phyloP scores from a whole-genome alignment of 2,329 filamentous ascomycete species.

The Penicillium decumbens region DNA sequence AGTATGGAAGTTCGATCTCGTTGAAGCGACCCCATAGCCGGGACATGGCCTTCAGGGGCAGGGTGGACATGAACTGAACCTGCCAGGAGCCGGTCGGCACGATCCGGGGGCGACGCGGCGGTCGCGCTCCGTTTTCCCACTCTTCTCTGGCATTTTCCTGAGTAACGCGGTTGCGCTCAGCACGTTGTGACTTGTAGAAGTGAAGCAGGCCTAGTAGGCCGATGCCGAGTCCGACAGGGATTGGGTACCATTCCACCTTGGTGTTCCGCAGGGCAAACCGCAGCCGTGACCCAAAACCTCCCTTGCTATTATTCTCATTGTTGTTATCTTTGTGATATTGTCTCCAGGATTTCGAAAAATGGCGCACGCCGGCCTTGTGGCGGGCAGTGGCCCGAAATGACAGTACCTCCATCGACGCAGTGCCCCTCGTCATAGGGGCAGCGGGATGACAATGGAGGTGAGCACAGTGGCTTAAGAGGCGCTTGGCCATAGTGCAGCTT shows the following conservation, averaged over 20 bases:
- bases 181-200: constrained; percentile 66
- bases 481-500: constrained; percentile 33
- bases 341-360: constrained; percentile 41
- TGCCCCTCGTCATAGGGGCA: constrained; percentile 18
- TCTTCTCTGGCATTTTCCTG: constrained; percentile 42
- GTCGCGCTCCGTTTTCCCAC: constrained; percentile 38
- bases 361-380: constrained; percentile 26
- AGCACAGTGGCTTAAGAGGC: constrained; percentile 27
- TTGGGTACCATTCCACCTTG: constrained; percentile 81
- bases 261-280: constrained; percentile 58
- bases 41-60: constrained; percentile 86
- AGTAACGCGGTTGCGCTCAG: constrained; percentile 47
- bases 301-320: constrained; percentile 31
- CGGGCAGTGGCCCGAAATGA: constrained; percentile 31
- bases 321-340: constrained; percentile 41
- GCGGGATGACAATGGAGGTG: constrained; percentile 22
- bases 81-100: constrained; percentile 86
- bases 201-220: constrained; percentile 78
- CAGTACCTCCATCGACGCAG: constrained; percentile 31
- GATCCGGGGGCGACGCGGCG: constrained; percentile 57
- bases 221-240: constrained; percentile 80
- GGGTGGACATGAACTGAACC: constrained; percentile 86
- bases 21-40: constrained; percentile 89
- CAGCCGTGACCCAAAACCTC: constrained; percentile 55
- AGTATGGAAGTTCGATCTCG: constrained; percentile 81